Evolutionary conservation across 108 stramenopile genomes (phyloP).

Genomic region (Conticribra weissflogii): DNA sequence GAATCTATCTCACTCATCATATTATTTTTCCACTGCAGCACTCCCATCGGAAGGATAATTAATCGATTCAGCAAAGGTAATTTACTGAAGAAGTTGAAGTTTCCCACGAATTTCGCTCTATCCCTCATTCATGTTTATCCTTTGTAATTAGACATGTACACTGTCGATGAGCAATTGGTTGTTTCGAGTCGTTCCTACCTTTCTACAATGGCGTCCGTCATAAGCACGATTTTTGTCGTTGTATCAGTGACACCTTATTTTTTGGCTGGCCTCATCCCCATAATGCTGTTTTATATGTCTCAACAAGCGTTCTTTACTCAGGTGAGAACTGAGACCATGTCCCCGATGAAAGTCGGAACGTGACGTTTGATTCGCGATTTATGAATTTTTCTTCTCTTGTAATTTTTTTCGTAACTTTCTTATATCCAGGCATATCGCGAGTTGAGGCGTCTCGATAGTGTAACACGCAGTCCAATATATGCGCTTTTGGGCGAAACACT

Average conservation of each 20-base stretch:
- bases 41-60: conserved; percentile 65
- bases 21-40: conserved; percentile 22
- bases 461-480: conserved; percentile 88
- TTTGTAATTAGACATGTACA: conserved; percentile 97
- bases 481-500: conserved; percentile 92
- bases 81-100: too few relatives aligned
- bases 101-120: too few relatives aligned
- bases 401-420: not conserved
- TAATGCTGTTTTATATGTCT: conserved; percentile 67
- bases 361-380: not conserved
- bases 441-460: conserved; percentile 90
- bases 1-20: conserved; percentile 3
- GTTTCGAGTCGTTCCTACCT: conserved; percentile 72
- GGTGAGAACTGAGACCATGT: too few relatives aligned
- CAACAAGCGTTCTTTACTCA: conserved; percentile 86
- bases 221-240: conserved; percentile 82
- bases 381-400: not conserved
- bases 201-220: conserved; percentile 63
- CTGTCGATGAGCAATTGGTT: conserved; percentile 91
- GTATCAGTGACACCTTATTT: conserved; percentile 64
- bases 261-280: conserved; percentile 35
- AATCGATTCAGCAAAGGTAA: conserved; percentile 85
- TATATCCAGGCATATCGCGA: conserved; percentile 73
- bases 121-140: too few relatives aligned
- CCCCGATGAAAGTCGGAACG: too few relatives aligned